Evolutionary conservation across 192 early-diverging fungal genomes (phyloP), one percentile per base, ranked within the genome.

Genomic region (Chytriomyces sp.): DNA sequence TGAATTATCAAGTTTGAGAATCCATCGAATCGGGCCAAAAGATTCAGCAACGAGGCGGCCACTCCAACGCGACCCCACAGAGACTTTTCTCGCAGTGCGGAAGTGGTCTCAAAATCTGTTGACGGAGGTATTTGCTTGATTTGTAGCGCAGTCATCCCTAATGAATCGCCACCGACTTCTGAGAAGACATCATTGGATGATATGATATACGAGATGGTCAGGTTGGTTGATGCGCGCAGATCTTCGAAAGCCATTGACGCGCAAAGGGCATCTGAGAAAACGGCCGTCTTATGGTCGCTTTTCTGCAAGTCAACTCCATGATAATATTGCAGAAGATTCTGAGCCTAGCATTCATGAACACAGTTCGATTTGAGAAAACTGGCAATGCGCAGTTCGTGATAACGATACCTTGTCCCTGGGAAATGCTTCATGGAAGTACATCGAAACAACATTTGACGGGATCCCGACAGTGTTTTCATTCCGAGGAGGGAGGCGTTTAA

Each of bases 231-330:
- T 10, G 20, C 7, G 13, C 7, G 46, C 49, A 69, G 49, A 28
- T 69, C 49, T 26, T 69, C 68, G 16, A 20, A 16, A 13, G 68
- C 68, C 49, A 69, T 69, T 49, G 68, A 69, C 18, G 68, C 68
- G 13, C 1, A 16, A 20, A 69, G 68, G 26, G 68, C 68, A 43
- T 69, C 68, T 23, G 16, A n/a, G 49, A 69, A 69, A 20, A 28
- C n/a, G 0, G 35, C 68, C 2, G 26, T 26, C 18, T 23, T 49
- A 11, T 49, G 68, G 68, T 69, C 68, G 9, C 26, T 44, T 11
- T 13, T 7, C 7, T 49, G 24, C 4, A 53, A 49, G 23, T 69
- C 20, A 20, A 69, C 46, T 20, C 68, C 68, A 13, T 13, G 18
- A 43, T 69, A 69, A 28, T 53, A 69, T 20, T 53, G 45, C 18